Conservation (phyloP, 495 filamentous ascomycete genomes). For the Neurospora sp. region DNA sequence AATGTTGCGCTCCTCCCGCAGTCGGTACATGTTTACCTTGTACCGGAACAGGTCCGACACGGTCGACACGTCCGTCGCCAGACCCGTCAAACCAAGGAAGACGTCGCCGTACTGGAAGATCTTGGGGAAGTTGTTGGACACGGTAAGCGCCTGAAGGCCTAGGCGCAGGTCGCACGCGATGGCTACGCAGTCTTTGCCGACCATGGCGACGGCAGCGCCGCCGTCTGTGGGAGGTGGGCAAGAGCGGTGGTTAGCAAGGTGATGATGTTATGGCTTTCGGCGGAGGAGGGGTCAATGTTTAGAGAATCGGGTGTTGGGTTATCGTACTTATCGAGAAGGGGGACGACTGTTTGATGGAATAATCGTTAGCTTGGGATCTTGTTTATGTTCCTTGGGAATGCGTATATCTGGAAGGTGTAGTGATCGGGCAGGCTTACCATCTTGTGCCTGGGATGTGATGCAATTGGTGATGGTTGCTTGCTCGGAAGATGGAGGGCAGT, state of each 20-base stretch:
- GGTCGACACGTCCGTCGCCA: conserved; percentile 90
- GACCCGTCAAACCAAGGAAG: conserved; percentile 92
- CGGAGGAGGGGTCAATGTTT: neutral
- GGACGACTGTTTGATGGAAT: conserved; percentile 41
- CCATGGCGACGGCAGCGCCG: conserved; percentile 95
- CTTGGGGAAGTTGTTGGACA: conserved; percentile 99
- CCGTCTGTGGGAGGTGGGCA: conserved; percentile 50
- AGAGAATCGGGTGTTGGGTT: neutral
- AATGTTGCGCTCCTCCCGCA: conserved; percentile 94
- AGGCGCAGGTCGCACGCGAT: conserved; percentile 98
- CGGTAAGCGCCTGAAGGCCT: conserved; percentile 89
- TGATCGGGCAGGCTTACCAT: conserved; percentile 12
- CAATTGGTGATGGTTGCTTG: conserved; percentile 1
- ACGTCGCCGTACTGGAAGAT: conserved; percentile 96
- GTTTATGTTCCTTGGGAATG: neutral
- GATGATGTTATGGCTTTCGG: conserved; percentile 1
- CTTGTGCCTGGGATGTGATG: conserved; percentile 5
- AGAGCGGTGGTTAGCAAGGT: conserved; percentile 2
- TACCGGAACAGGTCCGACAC: conserved; percentile 96
- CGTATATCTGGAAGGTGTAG: neutral
- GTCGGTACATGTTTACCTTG: conserved; percentile 99
- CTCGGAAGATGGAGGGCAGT: neutral
- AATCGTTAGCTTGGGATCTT: conserved; percentile 7
- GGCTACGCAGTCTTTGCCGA: conserved; percentile 97
- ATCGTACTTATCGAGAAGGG: conserved; percentile 83